Evolutionary conservation across 768 basidiomycete species (phyloP), one percentile per base, ranked within the genome.

Genomic region (Amanita muscaria): DNA sequence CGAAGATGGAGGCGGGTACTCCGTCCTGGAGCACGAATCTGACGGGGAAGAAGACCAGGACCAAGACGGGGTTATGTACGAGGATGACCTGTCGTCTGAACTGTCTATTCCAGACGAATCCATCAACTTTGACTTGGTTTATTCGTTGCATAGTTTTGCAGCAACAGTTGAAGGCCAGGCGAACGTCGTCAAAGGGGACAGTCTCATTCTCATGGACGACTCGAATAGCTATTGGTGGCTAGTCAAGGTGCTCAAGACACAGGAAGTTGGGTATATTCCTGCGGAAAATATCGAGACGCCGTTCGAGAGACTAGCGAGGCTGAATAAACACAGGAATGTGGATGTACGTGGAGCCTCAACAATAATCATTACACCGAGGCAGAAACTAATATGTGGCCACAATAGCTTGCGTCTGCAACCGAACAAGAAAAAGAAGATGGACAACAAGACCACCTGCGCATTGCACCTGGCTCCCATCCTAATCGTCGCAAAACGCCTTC

Each of bases 141-240:
- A 91, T 55, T 83, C 85, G n/a, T 72, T 97, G 22, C 93, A 94
- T 60, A 93, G 87, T 53, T 98, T 98, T 62, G 86, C 92, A 3
- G 96, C 96, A 0, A 98, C 96, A 0, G 93, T 98, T 27, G 94
- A 97, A 57, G 96, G 96, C 19, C 96, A 99, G 66, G 96, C 96
- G 2, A 96, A 88, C 53, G 96, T 99, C 52, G 89, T 96, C 63
- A 98, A 97, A 64, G 96, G 96, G 19, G 94, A 99, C 71, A 88
- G 88, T 50, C 74, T 99, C 36, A 83, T 91, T 59, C 72, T 99
- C 34, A 90, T 98, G 77, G 96, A 99, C 66, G 96, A 99, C 62
- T 90, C 84, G 46, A 98, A 99, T 64, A 90, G 88, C 64, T 99
- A 99, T 67, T 98, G 96, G 96, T 98, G 96, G 96, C 86, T 98